Conservation (phyloP, 2,329 filamentous ascomycete genomes). For the Emergomyces orientalis region DNA sequence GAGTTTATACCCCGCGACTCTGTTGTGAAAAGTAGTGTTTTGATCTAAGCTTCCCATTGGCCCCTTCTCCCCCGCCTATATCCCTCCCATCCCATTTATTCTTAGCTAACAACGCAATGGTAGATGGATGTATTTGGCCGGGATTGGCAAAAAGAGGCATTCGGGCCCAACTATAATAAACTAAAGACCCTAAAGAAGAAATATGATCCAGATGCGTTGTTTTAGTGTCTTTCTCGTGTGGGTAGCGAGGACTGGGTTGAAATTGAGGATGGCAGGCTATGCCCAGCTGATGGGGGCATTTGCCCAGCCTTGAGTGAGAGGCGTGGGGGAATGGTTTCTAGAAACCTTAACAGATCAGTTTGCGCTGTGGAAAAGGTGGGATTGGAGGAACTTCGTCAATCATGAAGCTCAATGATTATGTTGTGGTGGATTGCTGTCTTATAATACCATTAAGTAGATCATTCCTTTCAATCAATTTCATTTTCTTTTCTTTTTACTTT, state of each 20-base stretch:
- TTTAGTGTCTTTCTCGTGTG: not conserved
- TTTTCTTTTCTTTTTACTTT: not conserved
- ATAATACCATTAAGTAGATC: too few species aligned
- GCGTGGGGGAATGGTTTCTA: not conserved
- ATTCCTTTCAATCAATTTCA: not conserved
- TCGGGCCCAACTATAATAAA: not conserved
- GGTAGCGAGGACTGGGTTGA: not conserved
- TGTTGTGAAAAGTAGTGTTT: not conserved
- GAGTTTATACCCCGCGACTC: not conserved
- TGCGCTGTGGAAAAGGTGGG: not conserved
- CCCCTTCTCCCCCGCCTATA: too few species aligned
- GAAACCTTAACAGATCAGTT: not conserved
- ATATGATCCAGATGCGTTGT: not conserved
- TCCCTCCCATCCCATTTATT: not conserved
- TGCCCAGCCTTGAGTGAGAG: not conserved
- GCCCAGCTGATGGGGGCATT: not conserved
- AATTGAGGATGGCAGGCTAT: not conserved
- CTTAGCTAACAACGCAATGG: not conserved
- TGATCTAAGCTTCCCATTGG: too few species aligned
- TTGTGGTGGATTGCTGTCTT: too few species aligned
- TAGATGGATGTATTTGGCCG: not conserved
- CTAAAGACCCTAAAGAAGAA: not conserved
- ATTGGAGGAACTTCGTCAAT: not conserved
- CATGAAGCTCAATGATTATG: too few species aligned
- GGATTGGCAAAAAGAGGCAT: not conserved